Conservation (phyloP, 345 rosid genomes). For the Microcos paniculata region DNA sequence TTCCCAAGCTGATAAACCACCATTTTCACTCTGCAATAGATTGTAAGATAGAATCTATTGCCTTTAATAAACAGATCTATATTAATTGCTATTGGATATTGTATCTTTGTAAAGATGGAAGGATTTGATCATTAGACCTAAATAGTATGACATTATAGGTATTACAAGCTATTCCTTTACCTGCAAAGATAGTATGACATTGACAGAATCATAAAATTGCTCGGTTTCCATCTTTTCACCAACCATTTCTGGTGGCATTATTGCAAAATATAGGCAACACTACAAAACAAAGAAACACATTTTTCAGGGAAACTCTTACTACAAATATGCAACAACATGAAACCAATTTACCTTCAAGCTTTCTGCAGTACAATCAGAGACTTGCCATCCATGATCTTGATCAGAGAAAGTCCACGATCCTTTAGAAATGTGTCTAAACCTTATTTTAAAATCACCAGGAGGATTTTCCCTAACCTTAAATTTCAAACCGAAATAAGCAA, state of each 20-base stretch:
- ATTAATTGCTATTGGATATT: too few species aligned
- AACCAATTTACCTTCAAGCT: constrained; percentile 37
- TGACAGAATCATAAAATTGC: constrained; percentile 49
- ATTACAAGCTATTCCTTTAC: constrained; percentile 22
- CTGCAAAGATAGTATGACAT: constrained; percentile 49
- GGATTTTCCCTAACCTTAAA: too few species aligned
- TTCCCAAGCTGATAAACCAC: constrained; percentile 68
- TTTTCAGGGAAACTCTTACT: neutral
- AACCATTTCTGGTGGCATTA: constrained; percentile 47
- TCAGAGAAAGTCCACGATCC: constrained; percentile 70
- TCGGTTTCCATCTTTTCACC: constrained; percentile 48
- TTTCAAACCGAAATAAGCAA: constrained; percentile 28
- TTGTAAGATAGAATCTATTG: neutral
- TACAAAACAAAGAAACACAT: neutral
- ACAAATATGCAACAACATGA: neutral
- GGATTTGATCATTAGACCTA: neutral
- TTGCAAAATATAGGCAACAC: constrained; percentile 39
- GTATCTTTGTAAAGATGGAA: too few species aligned
- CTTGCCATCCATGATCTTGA: too few species aligned
- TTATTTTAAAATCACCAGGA: constrained; percentile 49
- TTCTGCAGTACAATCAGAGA: constrained; percentile 65
- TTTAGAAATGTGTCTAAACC: constrained; percentile 54
- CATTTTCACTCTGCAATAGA: constrained; percentile 44
- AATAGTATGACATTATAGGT: neutral
- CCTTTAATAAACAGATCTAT: too few species aligned